Evolutionary conservation across 2,329 filamentous ascomycete species (phyloP), one percentile per base, ranked within the genome.

Genomic region (Domatiomyces globalis): DNA sequence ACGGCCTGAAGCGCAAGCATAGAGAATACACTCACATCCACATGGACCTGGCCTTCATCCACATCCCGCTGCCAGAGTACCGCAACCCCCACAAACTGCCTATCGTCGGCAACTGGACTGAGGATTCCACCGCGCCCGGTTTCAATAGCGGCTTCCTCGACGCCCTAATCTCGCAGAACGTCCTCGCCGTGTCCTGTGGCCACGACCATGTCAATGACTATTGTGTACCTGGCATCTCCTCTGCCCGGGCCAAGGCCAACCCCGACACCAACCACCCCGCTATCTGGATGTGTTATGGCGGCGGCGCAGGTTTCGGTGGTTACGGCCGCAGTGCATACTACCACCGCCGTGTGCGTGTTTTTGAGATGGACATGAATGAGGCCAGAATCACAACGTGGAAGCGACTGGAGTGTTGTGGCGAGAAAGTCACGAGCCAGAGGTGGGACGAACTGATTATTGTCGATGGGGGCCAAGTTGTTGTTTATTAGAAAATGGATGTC

Each of bases 161-260:
- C 63, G 90, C 87, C 2, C 75, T 98, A 7, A 80, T 94, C 7
- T 83, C 94, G 60, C 80, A 94, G 66, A 86, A 86, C 33, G 76
- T 98, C 33, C 76, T 88, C 52, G 83, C 92, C 71, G 86, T 94
- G 56, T 90, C 86, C 61, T 94, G 87, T 63, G 90, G 90, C 65
- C 90, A 96, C 65, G 92, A 98, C 63, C 92, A 98, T 64, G 90
- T 85, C 58, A 98, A 98, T 65, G 92, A 98, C 63, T 96, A 95
- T 67, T 98, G 92, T 67, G 82, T 85, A 56, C 75, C 95, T 7
- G 81, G 77, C 1, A 15, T 39, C 4, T 15, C 33, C 4, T 39
- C 33, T 5, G 12, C 67, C 72, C 2, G 10, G 29, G 29, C 29
- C 29, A 10, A 39, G 9, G 67, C 62, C 0, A 60, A 61, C 43